Conservation (phyloP, 1,284 basidiomycete genomes). For the Ceratobasidium theobromae region DNA sequence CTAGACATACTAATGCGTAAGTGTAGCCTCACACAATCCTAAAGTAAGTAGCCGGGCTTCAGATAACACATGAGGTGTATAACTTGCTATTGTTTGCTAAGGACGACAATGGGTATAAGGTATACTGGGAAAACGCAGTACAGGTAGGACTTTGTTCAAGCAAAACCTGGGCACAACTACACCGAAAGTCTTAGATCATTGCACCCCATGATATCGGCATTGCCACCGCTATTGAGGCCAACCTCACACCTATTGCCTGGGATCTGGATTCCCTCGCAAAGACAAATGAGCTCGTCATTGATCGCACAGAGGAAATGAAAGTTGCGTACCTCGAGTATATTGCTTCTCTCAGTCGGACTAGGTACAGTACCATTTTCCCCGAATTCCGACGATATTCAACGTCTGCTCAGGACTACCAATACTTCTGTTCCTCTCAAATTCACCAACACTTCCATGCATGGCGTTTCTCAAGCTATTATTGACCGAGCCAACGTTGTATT, state of each 20-base stretch:
- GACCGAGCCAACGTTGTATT: slow-evolving; percentile 57
- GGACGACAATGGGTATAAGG: slow-evolving; percentile 88
- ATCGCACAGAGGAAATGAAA: slow-evolving; percentile 61
- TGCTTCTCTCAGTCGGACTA: slow-evolving; percentile 46
- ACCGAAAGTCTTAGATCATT: slow-evolving; percentile 65
- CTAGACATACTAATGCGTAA: neutral
- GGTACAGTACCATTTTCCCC: slow-evolving; percentile 43
- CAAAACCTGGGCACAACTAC: neutral
- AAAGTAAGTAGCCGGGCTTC: slow-evolving; percentile 53
- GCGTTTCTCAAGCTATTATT: slow-evolving; percentile 70
- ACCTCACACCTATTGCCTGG: slow-evolving; percentile 60
- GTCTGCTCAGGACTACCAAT: slow-evolving; percentile 6
- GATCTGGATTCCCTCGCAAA: slow-evolving; percentile 44
- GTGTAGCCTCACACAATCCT: slow-evolving; percentile 76
- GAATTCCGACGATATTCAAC: neutral
- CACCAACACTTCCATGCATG: slow-evolving; percentile 86
- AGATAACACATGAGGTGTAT: neutral
- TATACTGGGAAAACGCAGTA: slow-evolving; percentile 83
- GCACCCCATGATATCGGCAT: slow-evolving; percentile 78
- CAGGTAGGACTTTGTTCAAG: slow-evolving; percentile 52
- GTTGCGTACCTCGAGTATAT: slow-evolving; percentile 60
- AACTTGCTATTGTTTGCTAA: slow-evolving; percentile 39
- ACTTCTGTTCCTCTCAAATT: slow-evolving; percentile 49
- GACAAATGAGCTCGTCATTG: slow-evolving; percentile 50
- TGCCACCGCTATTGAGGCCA: slow-evolving; percentile 59